Evolutionary conservation across 768 basidiomycete species (phyloP).

Genomic region (Hebeloma cylindrosporum): DNA sequence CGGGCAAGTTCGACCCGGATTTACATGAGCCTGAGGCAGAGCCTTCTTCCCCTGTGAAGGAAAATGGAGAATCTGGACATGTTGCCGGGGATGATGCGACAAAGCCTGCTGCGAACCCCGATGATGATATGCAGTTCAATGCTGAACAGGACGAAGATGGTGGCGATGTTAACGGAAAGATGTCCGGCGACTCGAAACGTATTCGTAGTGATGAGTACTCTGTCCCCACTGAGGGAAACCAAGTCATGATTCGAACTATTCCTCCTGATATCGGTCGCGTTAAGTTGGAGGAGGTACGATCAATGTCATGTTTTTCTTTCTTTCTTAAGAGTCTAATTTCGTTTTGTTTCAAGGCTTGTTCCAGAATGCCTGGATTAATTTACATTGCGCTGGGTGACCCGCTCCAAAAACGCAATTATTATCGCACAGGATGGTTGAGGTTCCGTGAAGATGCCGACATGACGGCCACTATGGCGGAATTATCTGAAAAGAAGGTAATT

Average conservation of each 20-base stretch:
- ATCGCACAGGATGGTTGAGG: constrained; percentile 92
- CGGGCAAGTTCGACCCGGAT: constrained; percentile 84
- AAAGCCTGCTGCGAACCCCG: constrained; percentile 46
- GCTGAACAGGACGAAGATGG: constrained; percentile 72
- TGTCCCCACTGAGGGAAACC: constrained; percentile 75
- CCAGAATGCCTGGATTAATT: constrained; percentile 75
- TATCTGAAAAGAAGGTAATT: constrained; percentile 83
- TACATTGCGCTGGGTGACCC: constrained; percentile 93
- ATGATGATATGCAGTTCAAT: constrained; percentile 77
- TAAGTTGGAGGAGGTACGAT: constrained; percentile 90
- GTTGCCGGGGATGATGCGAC: constrained; percentile 52
- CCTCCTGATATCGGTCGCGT: constrained; percentile 89
- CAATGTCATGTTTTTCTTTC: constrained; percentile 13
- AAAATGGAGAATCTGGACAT: constrained; percentile 44
- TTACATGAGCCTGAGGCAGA: constrained; percentile 60
- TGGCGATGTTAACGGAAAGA: constrained; percentile 62
- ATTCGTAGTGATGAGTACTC: constrained; percentile 74
- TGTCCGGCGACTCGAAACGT: constrained; percentile 42
- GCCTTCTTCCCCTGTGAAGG: constrained; percentile 51
- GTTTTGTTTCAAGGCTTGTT: constrained; percentile 57
- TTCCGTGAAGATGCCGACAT: constrained; percentile 88
- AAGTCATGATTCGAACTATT: constrained; percentile 94
- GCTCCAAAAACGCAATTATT: constrained; percentile 88
- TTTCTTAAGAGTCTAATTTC: constrained; percentile 2
- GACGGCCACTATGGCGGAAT: constrained; percentile 61